Conservation (phyloP, 805 yeast genomes). For the Candida sonorensis region DNA sequence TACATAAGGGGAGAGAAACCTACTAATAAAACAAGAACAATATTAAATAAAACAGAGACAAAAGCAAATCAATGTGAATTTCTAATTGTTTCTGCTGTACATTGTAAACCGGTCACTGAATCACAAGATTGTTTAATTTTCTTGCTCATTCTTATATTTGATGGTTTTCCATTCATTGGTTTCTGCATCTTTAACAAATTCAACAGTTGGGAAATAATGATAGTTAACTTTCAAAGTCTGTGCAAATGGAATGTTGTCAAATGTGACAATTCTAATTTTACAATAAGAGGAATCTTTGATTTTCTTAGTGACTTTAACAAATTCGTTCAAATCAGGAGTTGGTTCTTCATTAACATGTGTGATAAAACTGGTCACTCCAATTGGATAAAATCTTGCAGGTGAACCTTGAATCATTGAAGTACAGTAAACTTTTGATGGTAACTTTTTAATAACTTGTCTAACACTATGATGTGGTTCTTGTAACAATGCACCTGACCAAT, state of each 20-base stretch:
- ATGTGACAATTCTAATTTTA: constrained; percentile 72
- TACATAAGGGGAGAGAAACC: neutral
- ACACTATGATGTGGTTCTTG: constrained; percentile 94
- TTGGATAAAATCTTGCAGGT: constrained; percentile 78
- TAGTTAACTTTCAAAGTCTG: constrained; percentile 79
- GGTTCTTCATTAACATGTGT: constrained; percentile 80
- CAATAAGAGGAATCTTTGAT: constrained; percentile 79
- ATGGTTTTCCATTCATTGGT: constrained; percentile 49
- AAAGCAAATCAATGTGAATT: too few species aligned
- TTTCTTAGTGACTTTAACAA: constrained; percentile 55
- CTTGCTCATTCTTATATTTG: too few species aligned
- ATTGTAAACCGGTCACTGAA: too few species aligned
- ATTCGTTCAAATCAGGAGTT: constrained; percentile 64
- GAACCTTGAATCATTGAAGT: constrained; percentile 72
- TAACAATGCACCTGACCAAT: constrained; percentile 78
- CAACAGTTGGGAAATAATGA: constrained; percentile 79
- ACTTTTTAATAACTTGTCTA: constrained; percentile 66
- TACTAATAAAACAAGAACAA: too few species aligned
- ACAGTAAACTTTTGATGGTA: constrained; percentile 83
- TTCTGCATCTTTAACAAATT: constrained; percentile 41
- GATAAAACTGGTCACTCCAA: constrained; percentile 74
- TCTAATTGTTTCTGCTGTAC: too few species aligned
- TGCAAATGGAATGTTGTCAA: constrained; percentile 83
- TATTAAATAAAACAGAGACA: too few species aligned
- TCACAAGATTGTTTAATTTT: too few species aligned